These are phyloP conservation scores for Hericium erinaceus DNA, from an alignment of 768 basidiomycete genomes.

Conservation along the genomic window DNA sequence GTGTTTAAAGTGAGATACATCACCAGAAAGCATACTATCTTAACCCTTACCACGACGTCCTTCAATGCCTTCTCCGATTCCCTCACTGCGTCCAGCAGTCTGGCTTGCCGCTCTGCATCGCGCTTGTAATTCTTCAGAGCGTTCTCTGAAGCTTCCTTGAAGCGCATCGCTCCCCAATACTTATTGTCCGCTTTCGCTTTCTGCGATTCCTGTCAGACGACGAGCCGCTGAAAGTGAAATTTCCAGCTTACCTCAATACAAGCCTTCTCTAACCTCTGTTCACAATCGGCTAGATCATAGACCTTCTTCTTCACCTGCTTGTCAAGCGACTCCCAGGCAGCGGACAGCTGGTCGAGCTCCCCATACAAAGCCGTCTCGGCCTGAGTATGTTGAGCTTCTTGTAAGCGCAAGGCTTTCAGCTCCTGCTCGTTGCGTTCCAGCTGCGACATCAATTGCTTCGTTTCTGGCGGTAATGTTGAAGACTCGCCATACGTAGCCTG, in stretches of 20 bases:
- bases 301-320: conserved; percentile 77
- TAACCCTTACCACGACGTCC: conserved; percentile 46
- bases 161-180: conserved; percentile 83
- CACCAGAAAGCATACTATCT: not conserved
- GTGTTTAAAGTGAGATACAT: not conserved
- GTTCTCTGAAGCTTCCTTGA: conserved; percentile 72
- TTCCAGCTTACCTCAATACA: conserved; percentile 52
- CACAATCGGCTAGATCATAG: conserved; percentile 65
- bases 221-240: not conserved
- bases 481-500: conserved; percentile 53
- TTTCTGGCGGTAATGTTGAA: conserved; percentile 37
- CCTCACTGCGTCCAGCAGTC: conserved; percentile 54
- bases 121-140: conserved; percentile 61
- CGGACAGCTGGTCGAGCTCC: conserved; percentile 79
- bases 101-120: conserved; percentile 48
- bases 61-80: conserved; percentile 55
- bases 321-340: conserved; percentile 80
- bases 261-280: conserved; percentile 60
- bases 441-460: conserved; percentile 38
- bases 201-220: conserved; percentile 29
- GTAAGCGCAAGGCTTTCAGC: conserved; percentile 48
- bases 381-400: conserved; percentile 56
- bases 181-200: conserved; percentile 96
- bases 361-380: conserved; percentile 69
- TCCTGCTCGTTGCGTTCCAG: conserved; percentile 64